A percentile compares a stretch with the other conserved stretches of the same genome.
Conservation (phyloP, 2,329 filamentous ascomycete species). For the Pezicula carpinea region DNA sequence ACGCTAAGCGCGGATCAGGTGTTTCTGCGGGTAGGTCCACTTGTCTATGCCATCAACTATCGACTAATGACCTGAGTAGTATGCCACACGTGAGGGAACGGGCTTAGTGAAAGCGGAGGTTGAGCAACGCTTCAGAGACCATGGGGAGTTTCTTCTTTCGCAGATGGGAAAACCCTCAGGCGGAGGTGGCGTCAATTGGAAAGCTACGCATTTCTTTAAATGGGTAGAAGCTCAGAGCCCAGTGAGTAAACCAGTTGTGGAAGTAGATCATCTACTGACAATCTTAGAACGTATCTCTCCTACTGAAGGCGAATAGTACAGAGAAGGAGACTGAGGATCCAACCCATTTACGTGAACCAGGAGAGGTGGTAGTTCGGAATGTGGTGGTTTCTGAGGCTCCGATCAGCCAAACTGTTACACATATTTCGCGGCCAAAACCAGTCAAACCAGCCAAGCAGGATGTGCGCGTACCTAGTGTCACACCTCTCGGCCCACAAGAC, state of each 20-base stretch:
- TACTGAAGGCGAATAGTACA: not conserved
- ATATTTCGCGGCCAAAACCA: too few relatives aligned
- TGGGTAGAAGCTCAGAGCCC: constrained; percentile 35
- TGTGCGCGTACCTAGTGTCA: too few relatives aligned
- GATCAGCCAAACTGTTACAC: not conserved
- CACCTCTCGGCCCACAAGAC: too few relatives aligned
- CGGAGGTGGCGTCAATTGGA: constrained; percentile 34
- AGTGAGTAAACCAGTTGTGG: not conserved
- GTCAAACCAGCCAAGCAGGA: too few relatives aligned
- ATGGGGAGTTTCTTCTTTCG: constrained; percentile 46
- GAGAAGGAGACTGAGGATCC: not conserved
- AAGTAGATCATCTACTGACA: not conserved
- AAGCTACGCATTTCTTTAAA: constrained; percentile 40
- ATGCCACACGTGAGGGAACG: constrained; percentile 47
- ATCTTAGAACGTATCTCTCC: not conserved
- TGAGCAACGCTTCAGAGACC: constrained; percentile 39
- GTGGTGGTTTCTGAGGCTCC: not conserved
- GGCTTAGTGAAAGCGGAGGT: constrained; percentile 48
- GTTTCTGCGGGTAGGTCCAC: constrained; percentile 10
- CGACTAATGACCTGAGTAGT: constrained; percentile 34
- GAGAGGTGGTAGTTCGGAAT: not conserved
- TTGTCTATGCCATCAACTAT: constrained; percentile 31
- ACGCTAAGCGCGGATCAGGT: constrained; percentile 15
- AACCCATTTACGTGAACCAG: not conserved
- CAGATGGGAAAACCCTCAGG: constrained; percentile 39